Conservation (phyloP, 768 basidiomycete genomes). For the Hortiboletus campestris region DNA sequence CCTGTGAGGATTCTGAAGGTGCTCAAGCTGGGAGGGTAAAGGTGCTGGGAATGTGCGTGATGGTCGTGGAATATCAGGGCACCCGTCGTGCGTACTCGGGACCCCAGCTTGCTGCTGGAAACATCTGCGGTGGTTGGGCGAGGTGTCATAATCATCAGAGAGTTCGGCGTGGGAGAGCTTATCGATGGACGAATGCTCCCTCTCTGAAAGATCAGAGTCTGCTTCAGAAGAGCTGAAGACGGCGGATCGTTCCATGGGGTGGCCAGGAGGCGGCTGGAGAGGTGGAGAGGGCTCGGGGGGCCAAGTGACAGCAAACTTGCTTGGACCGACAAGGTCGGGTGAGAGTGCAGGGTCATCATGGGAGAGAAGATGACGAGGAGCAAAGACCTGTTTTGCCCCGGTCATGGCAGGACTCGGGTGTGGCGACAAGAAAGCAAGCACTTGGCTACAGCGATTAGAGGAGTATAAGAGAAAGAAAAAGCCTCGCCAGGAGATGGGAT, state of each 20-base stretch:
- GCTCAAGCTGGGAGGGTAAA: constrained; percentile 72
- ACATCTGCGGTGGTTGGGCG: constrained; percentile 22
- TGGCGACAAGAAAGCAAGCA: constrained; percentile 17
- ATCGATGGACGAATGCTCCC: constrained; percentile 34
- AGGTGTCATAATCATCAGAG: constrained; percentile 32
- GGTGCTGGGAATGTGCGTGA: constrained; percentile 80
- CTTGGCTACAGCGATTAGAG: constrained; percentile 9
- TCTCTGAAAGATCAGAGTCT: constrained; percentile 52
- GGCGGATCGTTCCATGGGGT: constrained; percentile 38
- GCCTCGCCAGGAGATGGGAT: constrained; percentile 30
- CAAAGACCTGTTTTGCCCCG: constrained; percentile 37
- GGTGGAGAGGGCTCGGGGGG: constrained; percentile 45
- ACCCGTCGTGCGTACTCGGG: constrained; percentile 22
- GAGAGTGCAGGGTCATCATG: constrained; percentile 43
- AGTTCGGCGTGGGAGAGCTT: constrained; percentile 31
- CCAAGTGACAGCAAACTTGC: constrained; percentile 62
- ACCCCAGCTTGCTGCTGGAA: constrained; percentile 26
- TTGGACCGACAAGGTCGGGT: constrained; percentile 47
- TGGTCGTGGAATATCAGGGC: constrained; percentile 48
- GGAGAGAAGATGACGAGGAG: constrained; percentile 48
- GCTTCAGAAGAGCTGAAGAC: constrained; percentile 49
- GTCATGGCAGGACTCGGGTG: constrained; percentile 22
- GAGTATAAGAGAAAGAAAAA: constrained; percentile 8
- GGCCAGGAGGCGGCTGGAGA: constrained; percentile 33
- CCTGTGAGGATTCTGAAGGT: constrained; percentile 68